Conservation (phyloP, 2,329 filamentous ascomycete species). For the Fusarium sp. region DNA sequence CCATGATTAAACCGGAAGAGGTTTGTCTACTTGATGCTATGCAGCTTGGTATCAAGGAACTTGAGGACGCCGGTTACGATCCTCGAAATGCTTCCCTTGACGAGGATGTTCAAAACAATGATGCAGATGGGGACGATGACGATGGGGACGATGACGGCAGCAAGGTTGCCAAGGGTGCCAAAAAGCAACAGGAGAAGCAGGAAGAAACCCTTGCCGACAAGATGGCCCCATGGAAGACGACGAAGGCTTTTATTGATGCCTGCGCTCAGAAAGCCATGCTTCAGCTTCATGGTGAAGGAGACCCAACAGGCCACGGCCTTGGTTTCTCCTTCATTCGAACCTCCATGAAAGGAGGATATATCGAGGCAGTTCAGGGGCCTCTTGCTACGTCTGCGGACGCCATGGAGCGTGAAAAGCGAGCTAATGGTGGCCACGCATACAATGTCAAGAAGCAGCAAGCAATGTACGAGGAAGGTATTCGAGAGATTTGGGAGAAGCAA, state of each 20-base stretch:
- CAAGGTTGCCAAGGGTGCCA: constrained; percentile 55
- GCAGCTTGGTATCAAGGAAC: constrained; percentile 92
- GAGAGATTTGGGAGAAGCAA: constrained; percentile 92
- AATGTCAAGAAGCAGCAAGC: constrained; percentile 95
- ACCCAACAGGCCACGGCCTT: constrained; percentile 92
- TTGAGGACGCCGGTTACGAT: constrained; percentile 91
- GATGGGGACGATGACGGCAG: constrained; percentile 60
- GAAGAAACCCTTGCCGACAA: constrained; percentile 85
- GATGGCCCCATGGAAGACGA: constrained; percentile 95
- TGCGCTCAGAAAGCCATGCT: constrained; percentile 97
- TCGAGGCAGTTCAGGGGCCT: constrained; percentile 81
- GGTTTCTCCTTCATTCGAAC: constrained; percentile 98
- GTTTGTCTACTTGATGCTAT: constrained; percentile 95
- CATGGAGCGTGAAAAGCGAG: constrained; percentile 86
- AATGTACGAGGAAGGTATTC: constrained; percentile 91
- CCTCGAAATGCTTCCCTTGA: constrained; percentile 70
- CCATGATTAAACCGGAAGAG: constrained; percentile 95
- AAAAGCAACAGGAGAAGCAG: constrained; percentile 61
- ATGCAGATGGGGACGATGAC: constrained; percentile 71
- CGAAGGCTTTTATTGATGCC: constrained; percentile 95
- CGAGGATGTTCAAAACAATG: constrained; percentile 72
- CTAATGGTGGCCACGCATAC: constrained; percentile 94
- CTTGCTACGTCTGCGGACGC: constrained; percentile 81
- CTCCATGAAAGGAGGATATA: constrained; percentile 96
- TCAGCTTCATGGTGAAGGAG: constrained; percentile 91